Percentiles rank a stretch among this genome's conserved stretches.
Conservation (phyloP, 106 monocot species). For the Phalaenopsis equestris region DNA sequence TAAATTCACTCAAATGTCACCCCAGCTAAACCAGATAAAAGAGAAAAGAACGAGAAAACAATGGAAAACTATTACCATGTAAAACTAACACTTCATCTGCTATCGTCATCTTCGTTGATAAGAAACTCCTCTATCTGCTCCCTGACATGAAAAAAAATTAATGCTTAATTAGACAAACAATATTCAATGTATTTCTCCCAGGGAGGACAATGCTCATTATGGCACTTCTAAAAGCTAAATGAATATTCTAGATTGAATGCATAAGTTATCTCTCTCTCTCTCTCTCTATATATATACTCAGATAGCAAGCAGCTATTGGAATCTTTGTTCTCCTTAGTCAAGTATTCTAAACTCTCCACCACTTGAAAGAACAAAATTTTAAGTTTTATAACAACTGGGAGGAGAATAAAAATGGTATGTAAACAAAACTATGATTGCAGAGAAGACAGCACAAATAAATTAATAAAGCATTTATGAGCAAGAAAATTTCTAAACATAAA, state of each 20-base stretch:
- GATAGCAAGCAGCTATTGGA: too few species aligned
- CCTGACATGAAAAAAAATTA: constrained; percentile 19
- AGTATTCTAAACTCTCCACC: too few species aligned
- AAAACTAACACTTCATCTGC: constrained; percentile 1
- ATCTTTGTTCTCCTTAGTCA: too few species aligned
- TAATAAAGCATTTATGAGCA: not conserved
- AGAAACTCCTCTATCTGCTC: constrained; percentile 57
- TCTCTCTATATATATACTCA: too few species aligned
- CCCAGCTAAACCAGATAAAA: not conserved
- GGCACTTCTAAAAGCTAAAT: too few species aligned
- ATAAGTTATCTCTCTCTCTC: too few species aligned
- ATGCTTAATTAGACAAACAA: too few species aligned
- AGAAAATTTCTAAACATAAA: not conserved
- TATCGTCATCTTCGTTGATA: constrained; percentile 34
- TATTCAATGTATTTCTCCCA: too few species aligned
- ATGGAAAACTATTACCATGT: not conserved
- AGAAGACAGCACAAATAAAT: not conserved
- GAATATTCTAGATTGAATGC: too few species aligned
- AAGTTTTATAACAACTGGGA: not conserved
- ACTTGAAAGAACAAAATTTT: not conserved
- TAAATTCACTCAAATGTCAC: too few species aligned
- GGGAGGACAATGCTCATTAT: too few species aligned
- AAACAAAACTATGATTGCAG: not conserved
- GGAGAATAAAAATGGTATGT: not conserved
- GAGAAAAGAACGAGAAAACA: not conserved